Percentiles rank a stretch among this genome's conserved stretches.
Evolutionary conservation across 768 basidiomycete species (phyloP).

Genomic region (Amanita pseudoporphyria): DNA sequence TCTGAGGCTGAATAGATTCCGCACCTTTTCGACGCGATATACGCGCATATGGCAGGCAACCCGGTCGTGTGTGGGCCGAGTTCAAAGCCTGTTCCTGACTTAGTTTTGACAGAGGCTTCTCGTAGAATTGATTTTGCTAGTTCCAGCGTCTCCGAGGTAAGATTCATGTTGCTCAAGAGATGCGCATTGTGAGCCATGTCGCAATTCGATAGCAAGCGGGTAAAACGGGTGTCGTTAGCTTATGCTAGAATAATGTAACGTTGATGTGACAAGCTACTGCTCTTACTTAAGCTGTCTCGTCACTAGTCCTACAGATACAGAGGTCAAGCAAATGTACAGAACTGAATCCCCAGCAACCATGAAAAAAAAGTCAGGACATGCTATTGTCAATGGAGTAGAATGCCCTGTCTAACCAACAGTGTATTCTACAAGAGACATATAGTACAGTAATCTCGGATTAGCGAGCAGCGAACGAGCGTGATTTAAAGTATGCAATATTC

Average conservation of each 20-base stretch:
- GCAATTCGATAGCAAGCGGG: neutral
- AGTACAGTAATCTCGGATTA: neutral
- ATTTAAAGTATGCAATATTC: neutral
- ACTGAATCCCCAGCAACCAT: too few species aligned
- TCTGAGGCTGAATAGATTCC: conserved; percentile 6
- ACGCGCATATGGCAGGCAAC: conserved; percentile 38
- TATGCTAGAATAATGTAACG: too few species aligned
- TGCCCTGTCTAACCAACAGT: too few species aligned
- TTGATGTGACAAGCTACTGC: too few species aligned
- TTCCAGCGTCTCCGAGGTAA: conserved; percentile 22
- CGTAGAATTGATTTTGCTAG: conserved; percentile 24
- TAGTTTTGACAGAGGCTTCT: conserved; percentile 28
- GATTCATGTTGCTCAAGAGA: conserved; percentile 19
- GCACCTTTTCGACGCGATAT: conserved; percentile 36
- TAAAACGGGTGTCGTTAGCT: conserved; percentile 15
- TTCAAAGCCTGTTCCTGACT: conserved; percentile 35
- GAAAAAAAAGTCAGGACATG: conserved; percentile 9
- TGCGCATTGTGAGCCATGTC: conserved; percentile 15
- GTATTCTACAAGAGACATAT: neutral
- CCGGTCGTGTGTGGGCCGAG: conserved; percentile 28
- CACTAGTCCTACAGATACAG: too few species aligned
- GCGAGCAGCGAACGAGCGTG: neutral
- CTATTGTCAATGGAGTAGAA: conserved; percentile 7
- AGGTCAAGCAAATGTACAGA: neutral
- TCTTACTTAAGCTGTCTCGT: too few species aligned